Evolutionary conservation across 2,329 filamentous ascomycete genomes (phyloP).

Genomic region (Xenosphaeropsis pyriputrescens): DNA sequence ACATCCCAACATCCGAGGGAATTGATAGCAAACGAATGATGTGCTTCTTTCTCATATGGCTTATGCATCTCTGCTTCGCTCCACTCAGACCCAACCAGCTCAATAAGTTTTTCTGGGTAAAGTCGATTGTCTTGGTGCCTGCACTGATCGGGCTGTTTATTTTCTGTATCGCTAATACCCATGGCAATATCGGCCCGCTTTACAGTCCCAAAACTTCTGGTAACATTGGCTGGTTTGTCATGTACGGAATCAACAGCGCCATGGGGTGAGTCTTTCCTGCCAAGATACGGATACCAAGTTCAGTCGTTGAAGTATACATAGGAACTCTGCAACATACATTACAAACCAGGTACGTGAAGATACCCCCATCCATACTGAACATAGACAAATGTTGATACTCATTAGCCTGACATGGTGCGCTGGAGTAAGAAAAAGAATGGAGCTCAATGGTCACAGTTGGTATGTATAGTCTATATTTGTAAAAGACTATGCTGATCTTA

Average conservation of each 20-base stretch:
- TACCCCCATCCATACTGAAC: slow-evolving; percentile 3
- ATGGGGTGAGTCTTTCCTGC: slow-evolving; percentile 7
- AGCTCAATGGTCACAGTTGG: slow-evolving; percentile 22
- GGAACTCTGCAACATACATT: slow-evolving; percentile 16
- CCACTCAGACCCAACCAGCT: slow-evolving; percentile 24
- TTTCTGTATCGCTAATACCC: slow-evolving; percentile 20
- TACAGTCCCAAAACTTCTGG: slow-evolving; percentile 3
- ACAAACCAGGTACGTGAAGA: slow-evolving; percentile 22
- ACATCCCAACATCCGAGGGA: slow-evolving; percentile 15
- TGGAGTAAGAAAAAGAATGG: slow-evolving; percentile 14
- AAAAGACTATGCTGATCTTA: too few relatives aligned
- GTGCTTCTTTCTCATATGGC: slow-evolving; percentile 22
- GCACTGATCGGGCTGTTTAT: slow-evolving; percentile 19
- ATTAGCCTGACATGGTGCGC: too few relatives aligned
- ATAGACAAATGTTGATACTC: too few relatives aligned
- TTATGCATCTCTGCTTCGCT: slow-evolving; percentile 21
- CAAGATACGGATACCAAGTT: too few relatives aligned
- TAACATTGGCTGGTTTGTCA: slow-evolving; percentile 14
- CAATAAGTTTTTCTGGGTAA: slow-evolving; percentile 24
- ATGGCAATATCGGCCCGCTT: slow-evolving; percentile 14
- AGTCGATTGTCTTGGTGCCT: slow-evolving; percentile 20
- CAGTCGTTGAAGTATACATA: background rate
- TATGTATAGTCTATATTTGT: slow-evolving; percentile 5
- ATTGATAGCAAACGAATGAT: slow-evolving; percentile 20
- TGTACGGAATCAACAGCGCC: slow-evolving; percentile 18